Percentiles rank a stretch among this genome's conserved stretches.
These are phyloP conservation scores for Pichia cephalocereana DNA, from an alignment of 805 yeast genomes.

Conservation along the genomic window DNA sequence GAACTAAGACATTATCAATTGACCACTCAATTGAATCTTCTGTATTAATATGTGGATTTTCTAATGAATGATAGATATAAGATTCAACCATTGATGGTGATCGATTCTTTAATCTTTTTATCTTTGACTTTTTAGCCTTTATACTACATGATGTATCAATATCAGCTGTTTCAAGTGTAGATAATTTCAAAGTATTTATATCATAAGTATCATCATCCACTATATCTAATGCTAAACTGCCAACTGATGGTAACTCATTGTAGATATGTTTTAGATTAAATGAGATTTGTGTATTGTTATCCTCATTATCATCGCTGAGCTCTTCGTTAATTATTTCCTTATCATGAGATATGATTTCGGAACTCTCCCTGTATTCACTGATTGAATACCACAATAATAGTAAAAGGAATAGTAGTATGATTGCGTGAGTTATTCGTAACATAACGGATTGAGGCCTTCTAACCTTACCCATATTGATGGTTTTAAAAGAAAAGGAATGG, in stretches of 20 bases:
- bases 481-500: too few species aligned
- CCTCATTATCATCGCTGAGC: not conserved
- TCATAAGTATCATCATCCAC: not conserved
- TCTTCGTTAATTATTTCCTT: not conserved
- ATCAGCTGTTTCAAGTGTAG: not conserved
- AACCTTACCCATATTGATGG: too few species aligned
- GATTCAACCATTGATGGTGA: constrained; percentile 59
- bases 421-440: too few species aligned
- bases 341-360: too few species aligned
- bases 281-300: not conserved
- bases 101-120: constrained; percentile 34
- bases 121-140: constrained; percentile 8
- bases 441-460: too few species aligned
- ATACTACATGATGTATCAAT: constrained; percentile 11
- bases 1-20: constrained; percentile 44
- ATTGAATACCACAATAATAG: too few species aligned
- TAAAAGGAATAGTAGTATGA: too few species aligned
- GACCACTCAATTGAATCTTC: constrained; percentile 55
- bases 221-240: not conserved
- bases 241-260: not conserved
- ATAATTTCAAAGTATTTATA: not conserved
- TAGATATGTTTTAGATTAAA: constrained; percentile 5
- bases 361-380: too few species aligned
- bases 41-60: constrained; percentile 25
- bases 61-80: constrained; percentile 48